Conservation (phyloP, 2,329 filamentous ascomycete genomes). For the Pseudocercospora ulei region DNA sequence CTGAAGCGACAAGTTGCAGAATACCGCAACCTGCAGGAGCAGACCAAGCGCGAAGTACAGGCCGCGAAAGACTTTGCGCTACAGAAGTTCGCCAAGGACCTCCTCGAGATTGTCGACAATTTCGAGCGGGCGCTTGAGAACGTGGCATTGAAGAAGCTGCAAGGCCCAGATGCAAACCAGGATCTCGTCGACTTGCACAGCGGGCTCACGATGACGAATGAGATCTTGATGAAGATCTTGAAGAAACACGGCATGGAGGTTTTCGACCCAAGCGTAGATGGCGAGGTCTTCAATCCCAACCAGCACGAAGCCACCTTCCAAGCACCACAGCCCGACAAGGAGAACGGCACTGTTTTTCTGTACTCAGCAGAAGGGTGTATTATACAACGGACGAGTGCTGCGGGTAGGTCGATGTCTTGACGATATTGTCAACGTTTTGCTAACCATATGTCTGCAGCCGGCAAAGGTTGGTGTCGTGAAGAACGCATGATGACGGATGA, state of each 20-base stretch:
- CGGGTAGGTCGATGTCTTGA: slow-evolving; percentile 42
- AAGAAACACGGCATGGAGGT: slow-evolving; percentile 90
- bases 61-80: slow-evolving; percentile 84
- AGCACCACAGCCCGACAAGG: slow-evolving; percentile 75
- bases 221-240: slow-evolving; percentile 73
- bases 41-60: slow-evolving; percentile 82
- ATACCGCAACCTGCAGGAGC: slow-evolving; percentile 95
- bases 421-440: slow-evolving; percentile 22
- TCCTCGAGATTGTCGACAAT: slow-evolving; percentile 93
- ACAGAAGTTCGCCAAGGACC: slow-evolving; percentile 84
- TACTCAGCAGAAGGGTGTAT: slow-evolving; percentile 92
- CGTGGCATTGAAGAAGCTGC: slow-evolving; percentile 66
- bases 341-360: slow-evolving; percentile 83
- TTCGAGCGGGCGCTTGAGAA: slow-evolving; percentile 81
- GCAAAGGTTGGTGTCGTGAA: slow-evolving; percentile 96
- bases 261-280: slow-evolving; percentile 61
- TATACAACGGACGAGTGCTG: slow-evolving; percentile 78
- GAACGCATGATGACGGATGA: slow-evolving; percentile 47
- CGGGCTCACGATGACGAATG: slow-evolving; percentile 91
- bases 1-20: slow-evolving; percentile 90
- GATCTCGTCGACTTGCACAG: slow-evolving; percentile 74
- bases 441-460: slow-evolving; percentile 42
- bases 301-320: slow-evolving; percentile 95
- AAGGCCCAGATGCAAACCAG: slow-evolving; percentile 50
- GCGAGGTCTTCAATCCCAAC: slow-evolving; percentile 91